These are phyloP conservation scores for Suillus occidentalis DNA, from an alignment of 768 basidiomycete genomes.

Conservation along the genomic window DNA sequence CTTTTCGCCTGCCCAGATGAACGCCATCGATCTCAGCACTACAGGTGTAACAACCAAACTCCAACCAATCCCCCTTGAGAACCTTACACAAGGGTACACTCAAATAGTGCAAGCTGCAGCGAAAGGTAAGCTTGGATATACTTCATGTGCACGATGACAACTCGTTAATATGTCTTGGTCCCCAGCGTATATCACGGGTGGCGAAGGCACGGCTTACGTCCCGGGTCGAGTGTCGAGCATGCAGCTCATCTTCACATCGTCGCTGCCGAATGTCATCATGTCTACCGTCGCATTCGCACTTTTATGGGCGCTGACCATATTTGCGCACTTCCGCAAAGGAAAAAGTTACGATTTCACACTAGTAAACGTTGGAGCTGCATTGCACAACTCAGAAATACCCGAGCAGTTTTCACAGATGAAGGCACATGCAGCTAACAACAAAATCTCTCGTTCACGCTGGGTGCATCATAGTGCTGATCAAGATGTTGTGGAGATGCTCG, in stretches of 20 bases:
- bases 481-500: not conserved
- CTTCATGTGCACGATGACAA: not conserved
- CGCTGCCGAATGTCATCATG: conserved; percentile 9
- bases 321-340: conserved; percentile 12
- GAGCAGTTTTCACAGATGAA: conserved; percentile 1
- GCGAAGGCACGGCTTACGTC: conserved; percentile 8
- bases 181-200: conserved; percentile 3
- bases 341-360: conserved; percentile 9
- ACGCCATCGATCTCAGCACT: not conserved
- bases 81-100: conserved; percentile 7
- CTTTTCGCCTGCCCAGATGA: conserved; percentile 4
- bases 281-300: conserved; percentile 10
- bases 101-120: conserved; percentile 8
- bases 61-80: not conserved
- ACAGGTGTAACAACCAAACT: not conserved
- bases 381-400: conserved; percentile 5
- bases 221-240: conserved; percentile 5
- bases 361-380: conserved; percentile 7
- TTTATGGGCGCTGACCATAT: conserved; percentile 8
- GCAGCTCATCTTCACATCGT: conserved; percentile 9
- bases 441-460: not conserved
- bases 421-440: not conserved
- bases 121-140: conserved; percentile 2
- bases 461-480: not conserved
- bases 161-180: not conserved